Evolutionary conservation across 2,329 filamentous ascomycete species (phyloP).

Genomic region (Penicillium sp.): DNA sequence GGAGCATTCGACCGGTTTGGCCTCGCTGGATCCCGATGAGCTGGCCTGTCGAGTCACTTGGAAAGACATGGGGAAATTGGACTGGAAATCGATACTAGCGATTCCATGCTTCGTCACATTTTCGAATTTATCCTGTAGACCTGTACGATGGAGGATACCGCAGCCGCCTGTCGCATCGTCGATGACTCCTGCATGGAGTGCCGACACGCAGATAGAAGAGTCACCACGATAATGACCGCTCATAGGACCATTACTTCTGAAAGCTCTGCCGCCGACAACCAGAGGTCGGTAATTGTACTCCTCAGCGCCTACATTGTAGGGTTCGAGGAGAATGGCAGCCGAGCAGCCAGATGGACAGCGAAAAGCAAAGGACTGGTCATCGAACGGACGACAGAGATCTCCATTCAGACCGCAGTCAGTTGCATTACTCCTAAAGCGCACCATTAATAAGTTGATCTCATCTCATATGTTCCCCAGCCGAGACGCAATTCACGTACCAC

Average conservation of each 20-base stretch:
- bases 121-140: conserved; percentile 55
- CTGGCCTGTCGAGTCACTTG: conserved; percentile 18
- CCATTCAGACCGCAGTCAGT: conserved; percentile 61
- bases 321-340: conserved; percentile 55
- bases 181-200: conserved; percentile 64
- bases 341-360: conserved; percentile 63
- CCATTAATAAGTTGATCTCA: background rate
- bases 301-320: conserved; percentile 61
- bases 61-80: conserved; percentile 63
- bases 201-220: conserved; percentile 64
- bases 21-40: conserved; percentile 29
- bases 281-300: conserved; percentile 59
- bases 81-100: conserved; percentile 56
- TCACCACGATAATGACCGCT: conserved; percentile 61
- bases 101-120: conserved; percentile 55
- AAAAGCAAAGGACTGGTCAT: conserved; percentile 58
- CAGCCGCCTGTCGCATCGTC: conserved; percentile 60
- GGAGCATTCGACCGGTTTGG: conserved; percentile 47
- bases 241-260: conserved; percentile 41
- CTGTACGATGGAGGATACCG: conserved; percentile 58
- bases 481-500: conserved; percentile 37
- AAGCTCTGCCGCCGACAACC: conserved; percentile 58
- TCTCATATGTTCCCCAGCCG: background rate
- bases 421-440: conserved; percentile 34
- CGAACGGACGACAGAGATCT: conserved; percentile 61